A percentile compares a stretch with the other conserved stretches of the same genome.
Evolutionary conservation across 768 basidiomycete genomes (phyloP).

Genomic region (Crassisporium funariophilum): DNA sequence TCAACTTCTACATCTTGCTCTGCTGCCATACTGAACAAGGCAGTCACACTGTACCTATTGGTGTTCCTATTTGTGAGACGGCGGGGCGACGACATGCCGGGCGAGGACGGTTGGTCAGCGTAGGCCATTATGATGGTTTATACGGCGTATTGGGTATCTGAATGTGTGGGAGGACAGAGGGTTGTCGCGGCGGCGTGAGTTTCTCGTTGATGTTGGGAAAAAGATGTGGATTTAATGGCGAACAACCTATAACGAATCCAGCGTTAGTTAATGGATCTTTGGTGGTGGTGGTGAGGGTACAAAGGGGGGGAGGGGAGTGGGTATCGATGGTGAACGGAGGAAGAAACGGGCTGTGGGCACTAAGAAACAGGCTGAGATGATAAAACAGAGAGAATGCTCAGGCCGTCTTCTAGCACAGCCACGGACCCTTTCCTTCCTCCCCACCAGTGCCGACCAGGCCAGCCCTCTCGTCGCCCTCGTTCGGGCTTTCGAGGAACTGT

Average conservation of each 20-base stretch:
- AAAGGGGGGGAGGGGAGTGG: constrained; percentile 30
- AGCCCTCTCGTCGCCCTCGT: too few relatives aligned
- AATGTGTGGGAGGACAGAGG: constrained; percentile 17
- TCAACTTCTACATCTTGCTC: constrained; percentile 99
- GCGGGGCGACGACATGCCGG: constrained; percentile 66
- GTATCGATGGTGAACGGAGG: constrained; percentile 37
- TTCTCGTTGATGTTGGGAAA: constrained; percentile 19
- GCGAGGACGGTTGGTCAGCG: constrained; percentile 60
- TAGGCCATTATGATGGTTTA: constrained; percentile 58
- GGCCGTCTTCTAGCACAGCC: too few relatives aligned
- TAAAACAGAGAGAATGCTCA: constrained; percentile 6
- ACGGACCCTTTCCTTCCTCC: too few relatives aligned
- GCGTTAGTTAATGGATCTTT: constrained; percentile 43
- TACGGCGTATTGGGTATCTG: constrained; percentile 24
- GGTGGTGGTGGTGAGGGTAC: too few relatives aligned
- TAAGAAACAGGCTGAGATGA: constrained; percentile 3
- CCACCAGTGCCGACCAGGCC: too few relatives aligned
- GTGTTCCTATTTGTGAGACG: constrained; percentile 90
- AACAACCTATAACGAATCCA: constrained; percentile 42
- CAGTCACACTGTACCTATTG: constrained; percentile 95
- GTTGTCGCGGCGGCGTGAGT: constrained; percentile 20
- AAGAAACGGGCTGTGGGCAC: constrained; percentile 8
- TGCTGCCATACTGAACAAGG: constrained; percentile 95
- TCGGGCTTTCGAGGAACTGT: too few relatives aligned
- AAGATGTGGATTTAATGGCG: constrained; percentile 13